Evolutionary conservation across 352 stramenopile genomes (phyloP).

Genomic region (Phytopythium aichiense): DNA sequence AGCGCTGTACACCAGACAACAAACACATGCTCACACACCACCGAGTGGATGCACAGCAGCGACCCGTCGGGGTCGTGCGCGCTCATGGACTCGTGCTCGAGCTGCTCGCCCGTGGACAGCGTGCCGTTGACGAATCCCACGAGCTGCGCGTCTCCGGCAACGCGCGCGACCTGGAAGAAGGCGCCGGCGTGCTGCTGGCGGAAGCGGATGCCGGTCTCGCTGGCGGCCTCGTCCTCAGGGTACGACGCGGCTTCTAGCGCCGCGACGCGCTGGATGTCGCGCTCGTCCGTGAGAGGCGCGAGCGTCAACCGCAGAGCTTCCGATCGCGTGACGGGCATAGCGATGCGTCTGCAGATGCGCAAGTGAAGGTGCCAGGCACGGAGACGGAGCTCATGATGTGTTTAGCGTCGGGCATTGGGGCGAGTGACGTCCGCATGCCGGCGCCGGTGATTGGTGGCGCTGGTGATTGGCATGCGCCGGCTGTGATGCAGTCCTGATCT

Average conservation of each 20-base stretch:
- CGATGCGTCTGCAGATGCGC: too few relatives aligned
- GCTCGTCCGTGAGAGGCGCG: slow-evolving; percentile 8
- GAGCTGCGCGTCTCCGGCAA: slow-evolving; percentile 27
- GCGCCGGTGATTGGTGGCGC: too few relatives aligned
- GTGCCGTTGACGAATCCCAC: slow-evolving; percentile 91
- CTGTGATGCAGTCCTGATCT: too few relatives aligned
- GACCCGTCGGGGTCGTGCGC: slow-evolving; percentile 67
- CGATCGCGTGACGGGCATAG: too few relatives aligned
- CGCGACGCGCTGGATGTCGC: slow-evolving; percentile 34
- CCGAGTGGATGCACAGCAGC: slow-evolving; percentile 88
- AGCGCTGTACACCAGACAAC: too few relatives aligned
- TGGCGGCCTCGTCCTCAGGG: slow-evolving; percentile 83
- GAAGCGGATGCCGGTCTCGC: slow-evolving; percentile 73
- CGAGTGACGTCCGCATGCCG: too few relatives aligned
- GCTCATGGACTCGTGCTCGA: slow-evolving; percentile 73
- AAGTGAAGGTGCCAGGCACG: too few relatives aligned
- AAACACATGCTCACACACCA: too few relatives aligned
- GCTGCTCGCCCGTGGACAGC: slow-evolving; percentile 38
- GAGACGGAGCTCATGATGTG: too few relatives aligned
- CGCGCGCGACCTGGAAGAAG: slow-evolving; percentile 56
- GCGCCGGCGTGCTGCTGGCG: slow-evolving; percentile 72
- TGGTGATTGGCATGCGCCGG: too few relatives aligned
- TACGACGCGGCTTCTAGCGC: slow-evolving; percentile 67
- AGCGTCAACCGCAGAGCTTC: too few relatives aligned
- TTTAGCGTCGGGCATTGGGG: too few relatives aligned